These are phyloP conservation scores for Metschnikowia lunata DNA, from an alignment of 805 yeast species.

Conservation along the genomic window DNA sequence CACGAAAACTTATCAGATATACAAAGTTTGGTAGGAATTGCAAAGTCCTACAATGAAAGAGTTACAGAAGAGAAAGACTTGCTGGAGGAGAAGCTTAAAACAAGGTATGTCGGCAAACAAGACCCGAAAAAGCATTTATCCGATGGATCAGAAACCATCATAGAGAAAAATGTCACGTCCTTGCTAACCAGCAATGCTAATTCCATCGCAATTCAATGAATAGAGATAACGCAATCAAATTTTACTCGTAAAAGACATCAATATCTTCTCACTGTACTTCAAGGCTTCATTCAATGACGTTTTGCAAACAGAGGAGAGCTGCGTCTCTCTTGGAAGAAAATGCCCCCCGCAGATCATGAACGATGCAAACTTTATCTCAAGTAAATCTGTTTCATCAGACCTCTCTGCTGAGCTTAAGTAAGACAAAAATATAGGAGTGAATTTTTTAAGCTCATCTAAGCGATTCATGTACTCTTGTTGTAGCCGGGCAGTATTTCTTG, in stretches of 20 bases:
- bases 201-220: slow-evolving; percentile 54
- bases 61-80: slow-evolving; percentile 90
- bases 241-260: background rate
- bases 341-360: slow-evolving; percentile 10
- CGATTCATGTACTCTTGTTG: slow-evolving; percentile 10
- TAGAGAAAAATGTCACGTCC: slow-evolving; percentile 88
- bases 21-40: slow-evolving; percentile 79
- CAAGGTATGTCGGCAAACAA: slow-evolving; percentile 96
- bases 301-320: background rate
- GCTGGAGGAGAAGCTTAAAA: slow-evolving; percentile 81
- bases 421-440: slow-evolving; percentile 9
- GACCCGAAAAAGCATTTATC: slow-evolving; percentile 97
- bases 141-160: slow-evolving; percentile 77
- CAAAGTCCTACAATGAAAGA: slow-evolving; percentile 83
- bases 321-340: slow-evolving; percentile 8
- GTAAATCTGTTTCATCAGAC: slow-evolving; percentile 1
- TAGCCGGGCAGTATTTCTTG: background rate
- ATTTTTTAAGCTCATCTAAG: slow-evolving; percentile 10
- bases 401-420: slow-evolving; percentile 3
- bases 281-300: slow-evolving; percentile 6
- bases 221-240: background rate
- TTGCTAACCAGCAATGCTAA: slow-evolving; percentile 86
- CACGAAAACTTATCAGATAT: slow-evolving; percentile 68
- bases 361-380: slow-evolving; percentile 14
- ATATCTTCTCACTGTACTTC: slow-evolving; percentile 7